Conservation (phyloP, 768 basidiomycete species). For the Suillus placidus region DNA sequence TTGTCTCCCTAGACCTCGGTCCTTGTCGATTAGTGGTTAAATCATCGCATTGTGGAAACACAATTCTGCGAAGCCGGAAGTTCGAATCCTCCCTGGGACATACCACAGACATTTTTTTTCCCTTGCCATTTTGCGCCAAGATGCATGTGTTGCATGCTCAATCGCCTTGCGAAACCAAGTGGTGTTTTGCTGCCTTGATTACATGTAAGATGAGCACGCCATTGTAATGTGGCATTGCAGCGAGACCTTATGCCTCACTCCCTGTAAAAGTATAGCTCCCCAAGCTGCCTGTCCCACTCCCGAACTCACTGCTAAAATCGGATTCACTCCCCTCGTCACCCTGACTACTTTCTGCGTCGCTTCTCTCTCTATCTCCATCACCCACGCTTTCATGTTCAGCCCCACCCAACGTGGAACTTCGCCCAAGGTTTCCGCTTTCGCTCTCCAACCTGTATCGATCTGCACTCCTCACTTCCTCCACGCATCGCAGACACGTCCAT, state of each 20-base stretch:
- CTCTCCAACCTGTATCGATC: constrained; percentile 44
- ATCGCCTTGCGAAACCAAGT: not conserved
- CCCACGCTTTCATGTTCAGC: constrained; percentile 35
- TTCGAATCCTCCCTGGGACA: constrained; percentile 12
- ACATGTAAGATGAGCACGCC: not conserved
- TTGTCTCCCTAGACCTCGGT: not conserved
- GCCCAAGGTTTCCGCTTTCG: constrained; percentile 32
- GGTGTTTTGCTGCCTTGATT: not conserved
- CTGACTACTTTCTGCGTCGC: constrained; percentile 16
- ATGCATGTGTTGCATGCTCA: no score
- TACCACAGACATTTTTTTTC: constrained; percentile 6
- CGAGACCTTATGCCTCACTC: not conserved
- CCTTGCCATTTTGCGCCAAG: not conserved
- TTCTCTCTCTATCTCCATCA: constrained; percentile 30
- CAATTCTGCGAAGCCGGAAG: constrained; percentile 11
- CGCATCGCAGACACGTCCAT: constrained; percentile 89
- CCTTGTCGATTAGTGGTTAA: constrained; percentile 13
- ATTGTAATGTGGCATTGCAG: not conserved
- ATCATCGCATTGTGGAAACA: constrained; percentile 10
- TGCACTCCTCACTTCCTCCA: constrained; percentile 61
- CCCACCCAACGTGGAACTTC: constrained; percentile 37
- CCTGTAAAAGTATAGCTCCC: constrained; percentile 7
- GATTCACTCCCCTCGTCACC: constrained; percentile 51
- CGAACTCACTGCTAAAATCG: constrained; percentile 56
- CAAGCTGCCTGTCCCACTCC: constrained; percentile 40